These are phyloP conservation scores for Chenopodium berlandieri DNA, from an alignment of 148 eudicot species.

Conservation along the genomic window DNA sequence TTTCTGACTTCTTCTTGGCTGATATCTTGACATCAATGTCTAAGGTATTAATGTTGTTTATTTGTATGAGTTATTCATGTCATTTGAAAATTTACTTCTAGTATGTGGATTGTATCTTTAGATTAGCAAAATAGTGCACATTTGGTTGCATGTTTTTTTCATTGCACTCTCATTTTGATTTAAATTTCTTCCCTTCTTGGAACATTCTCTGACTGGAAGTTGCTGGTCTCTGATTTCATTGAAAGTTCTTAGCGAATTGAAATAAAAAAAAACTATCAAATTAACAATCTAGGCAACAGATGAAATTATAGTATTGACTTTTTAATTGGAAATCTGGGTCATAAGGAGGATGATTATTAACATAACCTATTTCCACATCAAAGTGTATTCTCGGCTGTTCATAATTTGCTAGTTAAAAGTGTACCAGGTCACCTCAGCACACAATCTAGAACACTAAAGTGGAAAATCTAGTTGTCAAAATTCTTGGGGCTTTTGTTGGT, in stretches of 20 bases:
- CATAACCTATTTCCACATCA: not conserved
- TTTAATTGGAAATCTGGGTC: too few species aligned
- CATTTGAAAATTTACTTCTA: not conserved
- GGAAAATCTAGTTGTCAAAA: too few species aligned
- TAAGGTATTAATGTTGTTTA: constrained; percentile 51
- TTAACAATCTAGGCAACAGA: not conserved
- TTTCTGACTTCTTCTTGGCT: constrained; percentile 97
- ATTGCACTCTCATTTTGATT: not conserved
- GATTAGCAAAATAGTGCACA: not conserved
- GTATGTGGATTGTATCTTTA: not conserved
- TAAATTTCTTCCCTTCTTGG: not conserved
- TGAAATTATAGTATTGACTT: too few species aligned
- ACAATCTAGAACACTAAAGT: not conserved
- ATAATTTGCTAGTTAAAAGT: not conserved
- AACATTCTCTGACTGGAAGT: not conserved
- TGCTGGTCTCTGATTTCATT: not conserved
- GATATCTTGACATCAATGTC: constrained; percentile 99
- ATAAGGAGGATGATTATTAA: not conserved
- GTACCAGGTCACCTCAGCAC: not conserved
- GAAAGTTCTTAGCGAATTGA: not conserved
- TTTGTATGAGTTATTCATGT: not conserved
- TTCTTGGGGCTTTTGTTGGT: not conserved
- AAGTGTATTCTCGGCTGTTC: too few species aligned
- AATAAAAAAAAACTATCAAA: not conserved
- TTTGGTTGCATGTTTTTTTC: not conserved